phyloP scores from a whole-genome alignment of 768 basidiomycete species.

The Atractiella rhizophila region DNA sequence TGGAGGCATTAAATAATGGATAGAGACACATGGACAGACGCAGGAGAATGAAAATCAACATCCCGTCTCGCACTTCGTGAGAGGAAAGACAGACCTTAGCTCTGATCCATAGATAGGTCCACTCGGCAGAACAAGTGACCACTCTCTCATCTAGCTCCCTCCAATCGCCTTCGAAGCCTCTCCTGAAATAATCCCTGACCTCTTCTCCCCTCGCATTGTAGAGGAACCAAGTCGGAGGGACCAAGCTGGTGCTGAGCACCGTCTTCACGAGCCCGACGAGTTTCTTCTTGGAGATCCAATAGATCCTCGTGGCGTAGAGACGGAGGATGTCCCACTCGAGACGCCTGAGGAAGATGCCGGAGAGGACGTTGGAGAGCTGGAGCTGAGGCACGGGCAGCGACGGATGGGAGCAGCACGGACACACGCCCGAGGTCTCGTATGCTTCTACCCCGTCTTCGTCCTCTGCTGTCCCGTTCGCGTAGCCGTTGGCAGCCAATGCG shows the following conservation, averaged over 20 bases:
- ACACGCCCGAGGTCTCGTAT: too few relatives aligned
- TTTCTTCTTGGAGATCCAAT: slow-evolving; percentile 3
- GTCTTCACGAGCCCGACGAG: slow-evolving; percentile 2
- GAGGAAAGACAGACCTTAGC: too few relatives aligned
- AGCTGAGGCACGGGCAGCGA: too few relatives aligned
- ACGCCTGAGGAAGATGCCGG: slow-evolving; percentile 4
- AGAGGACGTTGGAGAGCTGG: slow-evolving; percentile 4
- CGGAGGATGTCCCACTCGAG: slow-evolving; percentile 4
- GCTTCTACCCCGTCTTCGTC: too few relatives aligned
- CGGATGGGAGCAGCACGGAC: too few relatives aligned
- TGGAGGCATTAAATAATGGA: too few relatives aligned
- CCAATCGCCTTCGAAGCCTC: slow-evolving; percentile 3
- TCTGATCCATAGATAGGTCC: too few relatives aligned
- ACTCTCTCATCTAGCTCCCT: slow-evolving; percentile 6
- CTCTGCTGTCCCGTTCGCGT: too few relatives aligned
- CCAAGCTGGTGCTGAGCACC: background rate
- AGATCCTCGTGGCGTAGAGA: slow-evolving; percentile 3
- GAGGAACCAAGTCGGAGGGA: background rate
- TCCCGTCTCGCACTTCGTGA: too few relatives aligned
- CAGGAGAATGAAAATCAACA: too few relatives aligned
- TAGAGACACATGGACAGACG: too few relatives aligned
- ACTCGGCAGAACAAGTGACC: slow-evolving; percentile 4
- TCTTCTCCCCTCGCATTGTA: slow-evolving; percentile 4
- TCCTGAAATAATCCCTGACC: slow-evolving; percentile 4
- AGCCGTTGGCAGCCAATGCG: too few relatives aligned